These are phyloP conservation scores for Leishmania braziliensis DNA, from an alignment of 208 protist genomes.

Conservation along the genomic window DNA sequence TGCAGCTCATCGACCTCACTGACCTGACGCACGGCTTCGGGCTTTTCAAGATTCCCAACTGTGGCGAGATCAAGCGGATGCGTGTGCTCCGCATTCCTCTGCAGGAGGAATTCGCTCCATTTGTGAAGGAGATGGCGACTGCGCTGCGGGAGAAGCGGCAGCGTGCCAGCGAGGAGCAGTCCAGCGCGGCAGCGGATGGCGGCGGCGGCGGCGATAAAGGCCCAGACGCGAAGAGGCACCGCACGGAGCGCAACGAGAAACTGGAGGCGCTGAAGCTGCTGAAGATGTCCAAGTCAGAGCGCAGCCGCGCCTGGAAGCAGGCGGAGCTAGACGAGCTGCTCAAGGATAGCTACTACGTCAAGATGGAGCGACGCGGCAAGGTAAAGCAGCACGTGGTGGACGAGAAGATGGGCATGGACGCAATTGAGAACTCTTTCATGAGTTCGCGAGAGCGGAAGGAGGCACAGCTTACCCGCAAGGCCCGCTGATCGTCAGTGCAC, in stretches of 20 bases:
- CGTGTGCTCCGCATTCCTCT: constrained; percentile 75
- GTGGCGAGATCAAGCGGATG: constrained; percentile 91
- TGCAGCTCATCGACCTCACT: constrained; percentile 94
- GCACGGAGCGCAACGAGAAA: constrained; percentile 88
- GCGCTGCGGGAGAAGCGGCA: constrained; percentile 61
- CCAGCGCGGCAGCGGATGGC: constrained; percentile 21
- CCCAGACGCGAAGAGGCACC: constrained; percentile 48
- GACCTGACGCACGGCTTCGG: constrained; percentile 94
- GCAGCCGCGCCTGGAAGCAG: constrained; percentile 83
- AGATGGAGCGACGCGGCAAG: constrained; percentile 82
- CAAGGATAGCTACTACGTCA: constrained; percentile 92
- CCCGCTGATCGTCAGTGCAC: constrained; percentile 6
- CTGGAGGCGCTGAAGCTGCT: constrained; percentile 79
- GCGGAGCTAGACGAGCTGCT: constrained; percentile 88
- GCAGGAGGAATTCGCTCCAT: constrained; percentile 78
- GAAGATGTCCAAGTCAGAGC: constrained; percentile 84
- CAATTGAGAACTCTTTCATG: constrained; percentile 87
- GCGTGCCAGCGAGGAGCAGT: constrained; percentile 53
- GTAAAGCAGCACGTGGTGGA: constrained; percentile 68
- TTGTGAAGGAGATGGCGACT: constrained; percentile 50
- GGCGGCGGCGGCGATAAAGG: constrained; percentile 23
- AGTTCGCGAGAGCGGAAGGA: constrained; percentile 84
- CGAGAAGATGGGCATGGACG: constrained; percentile 82
- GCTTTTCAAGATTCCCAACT: constrained; percentile 90
- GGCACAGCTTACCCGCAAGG: constrained; percentile 63